phyloP scores from a whole-genome alignment of 164 flowering plant genomes.

The Berberis thunbergii region DNA sequence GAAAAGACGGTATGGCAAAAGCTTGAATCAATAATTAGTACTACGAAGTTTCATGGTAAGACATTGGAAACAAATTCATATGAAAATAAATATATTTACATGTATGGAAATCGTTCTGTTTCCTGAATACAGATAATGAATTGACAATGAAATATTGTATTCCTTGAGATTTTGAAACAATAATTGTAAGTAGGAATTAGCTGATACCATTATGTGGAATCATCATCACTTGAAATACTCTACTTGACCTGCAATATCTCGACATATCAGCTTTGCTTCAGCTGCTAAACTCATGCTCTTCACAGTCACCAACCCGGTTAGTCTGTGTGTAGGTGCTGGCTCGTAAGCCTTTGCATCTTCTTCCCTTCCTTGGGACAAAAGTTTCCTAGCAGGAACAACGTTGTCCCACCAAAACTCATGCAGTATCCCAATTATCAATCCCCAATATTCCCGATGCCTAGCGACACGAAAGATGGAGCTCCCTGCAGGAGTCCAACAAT shows the following conservation, averaged over 20 bases:
- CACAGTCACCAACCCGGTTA: constrained; percentile 54
- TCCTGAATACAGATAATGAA: too few relatives aligned
- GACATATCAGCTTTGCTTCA: constrained; percentile 57
- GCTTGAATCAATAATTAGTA: too few relatives aligned
- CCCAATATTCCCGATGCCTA: constrained; percentile 69
- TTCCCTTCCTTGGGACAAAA: constrained; percentile 43
- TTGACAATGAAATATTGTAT: neutral
- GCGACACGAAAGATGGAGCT: constrained; percentile 72
- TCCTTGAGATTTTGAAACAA: neutral
- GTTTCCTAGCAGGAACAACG: constrained; percentile 84
- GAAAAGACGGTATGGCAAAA: too few relatives aligned
- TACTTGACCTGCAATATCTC: constrained; percentile 74
- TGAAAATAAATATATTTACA: too few relatives aligned
- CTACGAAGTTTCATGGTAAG: too few relatives aligned
- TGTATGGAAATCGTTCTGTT: too few relatives aligned
- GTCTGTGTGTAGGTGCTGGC: constrained; percentile 60
- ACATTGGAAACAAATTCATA: too few relatives aligned
- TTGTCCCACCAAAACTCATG: constrained; percentile 96
- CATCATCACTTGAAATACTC: constrained; percentile 32
- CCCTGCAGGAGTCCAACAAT: constrained; percentile 93
- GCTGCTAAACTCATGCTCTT: constrained; percentile 62
- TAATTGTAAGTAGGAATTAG: neutral
- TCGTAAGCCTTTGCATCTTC: constrained; percentile 36
- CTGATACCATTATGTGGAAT: neutral
- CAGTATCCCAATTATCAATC: constrained; percentile 59